Evolutionary conservation across 176 grass and related monocot species (phyloP), one percentile per base, ranked within the genome.

Genomic region (Triticum urartu): DNA sequence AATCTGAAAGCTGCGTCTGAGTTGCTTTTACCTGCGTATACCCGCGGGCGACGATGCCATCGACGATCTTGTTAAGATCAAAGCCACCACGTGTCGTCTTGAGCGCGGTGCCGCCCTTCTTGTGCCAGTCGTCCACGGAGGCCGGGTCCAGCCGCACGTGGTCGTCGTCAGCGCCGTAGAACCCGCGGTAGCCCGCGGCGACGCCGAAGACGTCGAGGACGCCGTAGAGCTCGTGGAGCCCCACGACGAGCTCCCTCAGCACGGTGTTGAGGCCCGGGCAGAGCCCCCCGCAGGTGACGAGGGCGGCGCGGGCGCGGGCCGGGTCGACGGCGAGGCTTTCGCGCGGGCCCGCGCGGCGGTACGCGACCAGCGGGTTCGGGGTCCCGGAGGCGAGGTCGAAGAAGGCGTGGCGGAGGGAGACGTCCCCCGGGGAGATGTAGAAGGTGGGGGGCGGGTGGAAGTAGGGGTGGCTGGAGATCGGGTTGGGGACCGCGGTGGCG

Each of bases 241-340:
- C 89, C 5, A 99, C 92, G 64, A 96, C 94, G 64, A 99, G 90
- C 90, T 99, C 97, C 72, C 94, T 34, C 20, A 96, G 87, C 64
- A 99, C 94, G 25, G 97, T 99, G 86, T 99, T 99, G 75, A 95
- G 88, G 2, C 92, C 94, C 0, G 97, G 97, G 88, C 92, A 96
- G 42, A 96, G 89, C 0, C 97, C 97, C 3, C 97, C 97, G 83
- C 97, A 98, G 65, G 94, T 96, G 86, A 99, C 97, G 81, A 99
- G 74, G 15, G 92, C 94, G 35, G 90, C 94, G 26, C 94, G 87
- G 21, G 91, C 94, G 52, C 74, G 79, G n/a, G 76, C 36, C 3
- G 90, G 84, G 82, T 99, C 90, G n/a, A 96, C 83, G 65, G 77
- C 78, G 65, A 96, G 30, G 20, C 13, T 30, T 9, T 1, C 11